These are phyloP conservation scores for Dianthus caryophyllus DNA, from an alignment of 148 eudicot species.

Conservation along the genomic window DNA sequence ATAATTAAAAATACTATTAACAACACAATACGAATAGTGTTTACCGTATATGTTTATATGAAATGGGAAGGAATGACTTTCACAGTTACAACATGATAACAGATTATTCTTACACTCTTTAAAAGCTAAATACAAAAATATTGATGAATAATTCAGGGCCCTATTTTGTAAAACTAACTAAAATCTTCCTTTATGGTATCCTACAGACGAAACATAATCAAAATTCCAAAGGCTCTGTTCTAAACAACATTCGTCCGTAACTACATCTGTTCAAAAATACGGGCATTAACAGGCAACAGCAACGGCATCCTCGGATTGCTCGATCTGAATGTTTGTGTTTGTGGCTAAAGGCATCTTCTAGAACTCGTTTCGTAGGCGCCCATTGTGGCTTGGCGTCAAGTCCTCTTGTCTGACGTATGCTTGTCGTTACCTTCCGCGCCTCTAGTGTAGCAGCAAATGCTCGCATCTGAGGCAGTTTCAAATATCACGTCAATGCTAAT, in stretches of 20 bases:
- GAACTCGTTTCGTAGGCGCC: conserved; percentile 84
- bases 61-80: no score
- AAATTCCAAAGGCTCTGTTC: neutral
- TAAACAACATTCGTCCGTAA: neutral
- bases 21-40: no score
- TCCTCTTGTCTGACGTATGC: conserved; percentile 92
- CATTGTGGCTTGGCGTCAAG: conserved; percentile 96
- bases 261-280: neutral
- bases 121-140: no score
- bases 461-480: conserved; percentile 36
- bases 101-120: no score
- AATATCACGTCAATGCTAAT: no score
- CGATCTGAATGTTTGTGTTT: conserved; percentile 24
- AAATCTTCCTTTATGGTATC: neutral
- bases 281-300: conserved; percentile 49
- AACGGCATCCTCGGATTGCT: conserved; percentile 33
- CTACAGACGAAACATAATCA: neutral
- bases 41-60: no score
- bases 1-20: no score
- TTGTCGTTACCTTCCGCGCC: conserved; percentile 69
- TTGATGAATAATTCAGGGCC: no score
- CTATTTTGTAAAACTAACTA: no score
- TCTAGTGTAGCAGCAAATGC: conserved; percentile 76
- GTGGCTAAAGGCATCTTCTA: conserved; percentile 70
- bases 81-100: no score